Evolutionary conservation across 306 rosid species (phyloP).

Genomic region (Mimosa bimucronata): DNA sequence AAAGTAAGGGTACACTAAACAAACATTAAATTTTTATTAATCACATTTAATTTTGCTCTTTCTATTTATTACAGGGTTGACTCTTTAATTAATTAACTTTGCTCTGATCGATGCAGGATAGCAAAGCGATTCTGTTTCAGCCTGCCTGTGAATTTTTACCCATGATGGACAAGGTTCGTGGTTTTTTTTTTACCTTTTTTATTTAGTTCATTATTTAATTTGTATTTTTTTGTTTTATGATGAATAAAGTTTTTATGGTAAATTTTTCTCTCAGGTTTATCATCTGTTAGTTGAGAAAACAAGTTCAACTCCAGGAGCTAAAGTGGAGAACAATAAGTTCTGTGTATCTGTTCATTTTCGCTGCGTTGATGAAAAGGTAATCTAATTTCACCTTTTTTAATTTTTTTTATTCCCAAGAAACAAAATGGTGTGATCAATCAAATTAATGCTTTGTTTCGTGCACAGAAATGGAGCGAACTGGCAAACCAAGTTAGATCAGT

Average conservation of each 20-base stretch:
- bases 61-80: background rate
- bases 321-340: constrained; percentile 84
- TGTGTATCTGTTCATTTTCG: constrained; percentile 86
- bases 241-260: background rate
- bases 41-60: background rate
- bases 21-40: constrained; percentile 29
- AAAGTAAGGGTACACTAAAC: constrained; percentile 54
- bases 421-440: background rate
- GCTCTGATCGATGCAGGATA: constrained; percentile 46
- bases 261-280: constrained; percentile 48
- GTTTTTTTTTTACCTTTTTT: too few relatives aligned
- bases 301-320: constrained; percentile 69
- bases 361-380: constrained; percentile 83
- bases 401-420: background rate
- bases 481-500: constrained; percentile 72
- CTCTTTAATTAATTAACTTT: background rate
- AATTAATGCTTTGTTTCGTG: constrained; percentile 10
- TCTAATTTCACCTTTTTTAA: background rate
- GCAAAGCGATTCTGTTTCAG: constrained; percentile 68
- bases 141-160: constrained; percentile 86
- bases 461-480: constrained; percentile 79
- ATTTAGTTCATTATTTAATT: background rate
- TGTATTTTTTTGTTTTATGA: background rate
- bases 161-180: constrained; percentile 69
- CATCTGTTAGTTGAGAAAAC: constrained; percentile 62